Evolutionary conservation across 2,329 filamentous ascomycete species (phyloP), one percentile per base, ranked within the genome.

Genomic region (Ascochyta lentis): DNA sequence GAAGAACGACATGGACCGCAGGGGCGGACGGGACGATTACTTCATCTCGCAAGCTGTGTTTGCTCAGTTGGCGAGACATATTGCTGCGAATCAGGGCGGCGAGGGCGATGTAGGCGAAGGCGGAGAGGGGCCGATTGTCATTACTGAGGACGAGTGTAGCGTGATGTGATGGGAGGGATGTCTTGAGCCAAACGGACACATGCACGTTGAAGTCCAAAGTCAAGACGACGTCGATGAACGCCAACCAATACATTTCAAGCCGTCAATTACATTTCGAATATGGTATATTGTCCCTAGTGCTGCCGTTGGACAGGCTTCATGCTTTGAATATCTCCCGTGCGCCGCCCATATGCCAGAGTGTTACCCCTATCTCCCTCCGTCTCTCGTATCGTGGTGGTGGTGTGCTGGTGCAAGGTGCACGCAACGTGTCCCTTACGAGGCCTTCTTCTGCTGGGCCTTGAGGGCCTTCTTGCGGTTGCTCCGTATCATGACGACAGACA

Each of bases 381-480:
- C 26, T 34, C 5, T 48, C 41, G 22, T 34, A 39, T 10, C 6
- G n/a, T 15, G 22, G 7, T 19, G 16, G 16, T 16, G 19, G 19
- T 19, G 19, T 19, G 19, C 3, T 19, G 19, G 24, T 29, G 15
- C n/a, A 22, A 6, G 37, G 16, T 0, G 19, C 3, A 24, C 1
- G 50, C 56, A 58, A 57, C 49, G 53, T 56, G 54, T 53, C 48
- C 10, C 49, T 62, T 61, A 76, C 19, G 65, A 72, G 58, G 88
- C 86, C 88, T 96, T 95, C 87, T 96, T 96, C 83, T 89, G 89
- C 54, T 90, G 89, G 79, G 92, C 93, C 85, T 98, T 99, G 66
- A 92, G 88, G 3, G 92, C 92, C 86, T 95, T 97, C 87, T 98
- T 98, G 77, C 90, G 85, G 83, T 97, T 97, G 84, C 94, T 98